Base-by-base conservation (phyloP, 2,329 filamentous ascomycete species). In the Fusarium veterinarium region DNA sequence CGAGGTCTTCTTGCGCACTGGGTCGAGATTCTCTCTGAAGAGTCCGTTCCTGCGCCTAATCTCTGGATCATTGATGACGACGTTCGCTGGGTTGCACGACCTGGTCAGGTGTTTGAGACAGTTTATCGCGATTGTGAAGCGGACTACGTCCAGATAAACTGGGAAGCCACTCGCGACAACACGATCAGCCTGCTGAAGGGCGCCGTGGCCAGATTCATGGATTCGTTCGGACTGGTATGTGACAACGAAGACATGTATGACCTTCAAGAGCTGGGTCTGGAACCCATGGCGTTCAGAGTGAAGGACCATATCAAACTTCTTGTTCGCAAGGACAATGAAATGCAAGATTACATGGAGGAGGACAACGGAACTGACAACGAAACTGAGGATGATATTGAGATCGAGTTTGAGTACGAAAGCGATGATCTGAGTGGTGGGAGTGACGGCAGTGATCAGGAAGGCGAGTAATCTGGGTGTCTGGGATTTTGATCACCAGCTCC, bases 71-170 rank as follows among this genome's bases (percentile, higher is more conserved):
- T 64, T 2, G 59, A 64, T 5, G n/a, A 57, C 2, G 23, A 12
- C 3, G 17, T n/a, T 23, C 5, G 4, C 3, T 64, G 63, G 63
- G 8, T 17, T 3, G 20, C 20, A 13, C 11, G 7, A 13, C 0
- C 30, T n/a, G 35, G 17, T 1, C 16, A 19, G 1, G 3, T 5
- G 0, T 2, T 0, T 1, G 3, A 5, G 0, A 2, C 20, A 0
- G 10, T 44, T 1, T 67, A 33, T 10, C 45, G 33, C 4, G 33
- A 64, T 11, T 51, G 23, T 7, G 23, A 49, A n/a, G 17, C 1
- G 3, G 62, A 48, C 2, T 63, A 55, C 7, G 23, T 65, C 5
- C 4, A 19, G 3, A 4, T 30, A 12, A 0, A 17, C 16, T 62
- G 46, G 46, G 4, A 8, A 6, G 3, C 12, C 10, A 17, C 25